Percentiles rank a stretch among this genome's conserved stretches.
These are phyloP conservation scores for Oryza glaberrima DNA, from an alignment of 176 grass and related monocot species.

Conservation along the genomic window DNA sequence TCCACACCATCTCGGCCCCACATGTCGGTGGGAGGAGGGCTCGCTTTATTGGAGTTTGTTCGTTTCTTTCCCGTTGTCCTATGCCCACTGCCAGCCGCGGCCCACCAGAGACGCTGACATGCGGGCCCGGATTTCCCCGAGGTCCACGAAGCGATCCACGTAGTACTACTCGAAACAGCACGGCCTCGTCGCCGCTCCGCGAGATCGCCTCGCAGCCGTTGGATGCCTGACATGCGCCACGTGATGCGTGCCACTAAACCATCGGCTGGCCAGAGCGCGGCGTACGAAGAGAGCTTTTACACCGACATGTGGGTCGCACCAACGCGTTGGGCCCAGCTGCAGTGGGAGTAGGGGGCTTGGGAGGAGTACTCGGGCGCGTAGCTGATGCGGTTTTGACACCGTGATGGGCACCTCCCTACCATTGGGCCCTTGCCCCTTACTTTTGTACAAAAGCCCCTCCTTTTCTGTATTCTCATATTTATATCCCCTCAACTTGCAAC, in stretches of 20 bases:
- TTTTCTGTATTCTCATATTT: constrained; percentile 50
- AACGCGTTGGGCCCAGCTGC: fast-evolving
- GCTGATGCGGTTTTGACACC: constrained; percentile 3
- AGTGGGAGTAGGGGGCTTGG: background rate
- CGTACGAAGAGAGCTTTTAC: background rate
- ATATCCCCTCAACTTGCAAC: constrained; percentile 37
- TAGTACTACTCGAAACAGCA: too few species aligned
- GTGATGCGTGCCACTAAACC: constrained; percentile 39
- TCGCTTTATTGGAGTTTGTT: background rate
- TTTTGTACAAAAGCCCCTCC: constrained; percentile 46
- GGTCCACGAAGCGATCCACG: background rate
- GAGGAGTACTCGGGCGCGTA: background rate
- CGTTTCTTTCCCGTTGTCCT: constrained; percentile 41
- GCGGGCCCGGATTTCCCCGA: fast-evolving
- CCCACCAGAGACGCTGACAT: background rate
- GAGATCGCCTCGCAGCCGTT: constrained; percentile 44
- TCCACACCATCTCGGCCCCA: fast-evolving
- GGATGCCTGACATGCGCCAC: constrained; percentile 59
- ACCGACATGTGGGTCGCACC: fast-evolving
- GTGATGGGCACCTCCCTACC: constrained; percentile 30
- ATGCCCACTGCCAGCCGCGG: background rate
- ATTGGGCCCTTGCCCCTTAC: constrained; percentile 17
- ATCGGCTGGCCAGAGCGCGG: background rate
- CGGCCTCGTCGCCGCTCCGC: constrained; percentile 15
- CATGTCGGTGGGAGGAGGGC: background rate